A percentile compares a stretch with the other conserved stretches of the same genome.
Evolutionary conservation across 2,329 filamentous ascomycete species (phyloP).

Genomic region (Rhynchosporium graminicola): DNA sequence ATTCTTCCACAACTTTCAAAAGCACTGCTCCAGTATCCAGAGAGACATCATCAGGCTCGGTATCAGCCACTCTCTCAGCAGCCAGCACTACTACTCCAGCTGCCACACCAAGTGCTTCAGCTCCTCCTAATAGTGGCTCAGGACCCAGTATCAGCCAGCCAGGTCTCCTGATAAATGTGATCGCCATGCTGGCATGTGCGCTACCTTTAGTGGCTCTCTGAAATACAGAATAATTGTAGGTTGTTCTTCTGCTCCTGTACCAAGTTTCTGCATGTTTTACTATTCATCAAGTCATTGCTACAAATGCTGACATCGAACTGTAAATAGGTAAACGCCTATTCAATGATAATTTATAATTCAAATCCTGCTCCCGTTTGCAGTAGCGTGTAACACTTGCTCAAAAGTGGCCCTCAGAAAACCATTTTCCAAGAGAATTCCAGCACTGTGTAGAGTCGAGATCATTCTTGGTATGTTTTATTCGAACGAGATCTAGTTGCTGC

Average conservation of each 20-base stretch:
- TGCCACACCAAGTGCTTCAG: constrained; percentile 1
- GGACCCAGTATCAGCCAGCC: not conserved
- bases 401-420: not conserved
- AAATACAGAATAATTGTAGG: constrained; percentile 6
- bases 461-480: not conserved
- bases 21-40: not conserved
- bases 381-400: not conserved
- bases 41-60: not conserved
- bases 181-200: constrained; percentile 3
- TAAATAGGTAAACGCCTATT: not conserved
- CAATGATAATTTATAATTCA: constrained; percentile 7
- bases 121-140: not conserved
- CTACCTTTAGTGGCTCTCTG: constrained; percentile 2
- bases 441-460: not conserved
- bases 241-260: not conserved
- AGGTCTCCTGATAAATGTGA: not conserved
- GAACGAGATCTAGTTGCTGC: not conserved
- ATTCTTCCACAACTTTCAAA: not conserved
- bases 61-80: not conserved
- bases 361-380: not conserved
- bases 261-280: not conserved
- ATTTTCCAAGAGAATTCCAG: not conserved
- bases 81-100: not conserved
- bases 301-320: not conserved
- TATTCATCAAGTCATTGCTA: not conserved